phyloP scores from a whole-genome alignment of 2,329 filamentous ascomycete species.

The Dryadomyces sulphureus region DNA sequence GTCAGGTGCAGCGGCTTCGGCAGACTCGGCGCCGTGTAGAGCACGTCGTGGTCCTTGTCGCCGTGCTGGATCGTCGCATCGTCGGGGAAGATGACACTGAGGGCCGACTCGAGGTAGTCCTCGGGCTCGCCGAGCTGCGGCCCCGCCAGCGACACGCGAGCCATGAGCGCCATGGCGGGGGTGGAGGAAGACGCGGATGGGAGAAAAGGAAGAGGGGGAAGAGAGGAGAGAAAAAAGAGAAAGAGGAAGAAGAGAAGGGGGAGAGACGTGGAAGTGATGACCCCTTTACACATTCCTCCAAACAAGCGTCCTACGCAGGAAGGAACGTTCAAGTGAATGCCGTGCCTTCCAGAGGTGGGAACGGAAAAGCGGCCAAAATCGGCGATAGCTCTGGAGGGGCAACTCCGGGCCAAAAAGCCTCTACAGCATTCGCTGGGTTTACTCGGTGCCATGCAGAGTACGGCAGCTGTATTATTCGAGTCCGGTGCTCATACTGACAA shows the following conservation, averaged over 20 bases:
- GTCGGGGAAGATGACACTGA: slow-evolving; percentile 53
- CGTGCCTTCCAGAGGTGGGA: too few relatives aligned
- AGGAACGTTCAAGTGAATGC: not conserved
- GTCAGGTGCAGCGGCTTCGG: slow-evolving; percentile 28
- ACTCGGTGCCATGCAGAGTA: too few relatives aligned
- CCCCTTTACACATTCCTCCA: not conserved
- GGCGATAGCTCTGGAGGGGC: not conserved
- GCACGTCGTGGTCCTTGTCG: slow-evolving; percentile 39
- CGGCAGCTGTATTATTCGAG: too few relatives aligned
- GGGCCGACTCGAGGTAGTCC: slow-evolving; percentile 42
- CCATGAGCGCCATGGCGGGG: slow-evolving; percentile 29
- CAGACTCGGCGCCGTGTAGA: slow-evolving; percentile 41
- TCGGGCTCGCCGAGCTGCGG: slow-evolving; percentile 30
- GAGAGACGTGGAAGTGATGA: too few relatives aligned
- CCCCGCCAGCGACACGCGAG: slow-evolving; percentile 26
- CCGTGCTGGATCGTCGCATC: slow-evolving; percentile 54
- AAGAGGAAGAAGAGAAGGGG: slow-evolving; percentile 1
- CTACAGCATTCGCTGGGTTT: too few relatives aligned
- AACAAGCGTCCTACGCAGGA: not conserved
- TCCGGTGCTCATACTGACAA: not conserved
- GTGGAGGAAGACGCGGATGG: slow-evolving; percentile 1
- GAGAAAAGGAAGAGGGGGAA: slow-evolving; percentile 1
- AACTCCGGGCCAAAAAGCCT: too few relatives aligned
- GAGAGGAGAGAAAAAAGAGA: not conserved
- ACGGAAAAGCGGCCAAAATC: not conserved